Evolutionary conservation across 257 asterid species (phyloP).

Genomic region (Avicennia marina): DNA sequence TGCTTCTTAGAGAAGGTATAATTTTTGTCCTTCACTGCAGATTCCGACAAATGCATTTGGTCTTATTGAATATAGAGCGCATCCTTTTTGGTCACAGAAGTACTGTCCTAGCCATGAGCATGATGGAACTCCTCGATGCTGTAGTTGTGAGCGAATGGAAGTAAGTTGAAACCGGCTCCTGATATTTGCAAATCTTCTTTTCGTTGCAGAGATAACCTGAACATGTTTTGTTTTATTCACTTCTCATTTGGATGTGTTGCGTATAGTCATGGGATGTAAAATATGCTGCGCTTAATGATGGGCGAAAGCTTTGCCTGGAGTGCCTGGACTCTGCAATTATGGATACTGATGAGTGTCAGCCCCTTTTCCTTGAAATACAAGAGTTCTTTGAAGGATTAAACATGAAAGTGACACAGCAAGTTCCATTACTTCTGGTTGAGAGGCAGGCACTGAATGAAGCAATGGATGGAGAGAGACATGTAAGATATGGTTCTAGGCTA

Average conservation of each 20-base stretch:
- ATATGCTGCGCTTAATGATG: constrained; percentile 75
- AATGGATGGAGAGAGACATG: constrained; percentile 87
- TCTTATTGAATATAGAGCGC: constrained; percentile 91
- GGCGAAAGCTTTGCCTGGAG: constrained; percentile 91
- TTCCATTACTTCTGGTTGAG: constrained; percentile 88
- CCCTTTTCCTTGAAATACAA: constrained; percentile 73
- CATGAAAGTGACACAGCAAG: constrained; percentile 77
- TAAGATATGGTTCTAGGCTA: constrained; percentile 22
- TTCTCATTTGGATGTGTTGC: neutral
- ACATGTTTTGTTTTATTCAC: neutral
- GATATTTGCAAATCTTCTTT: neutral
- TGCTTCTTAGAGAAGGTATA: constrained; percentile 18
- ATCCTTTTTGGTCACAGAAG: constrained; percentile 97
- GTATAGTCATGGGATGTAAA: constrained; percentile 62
- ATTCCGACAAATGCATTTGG: constrained; percentile 92
- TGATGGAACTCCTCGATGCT: constrained; percentile 93
- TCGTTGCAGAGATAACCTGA: neutral
- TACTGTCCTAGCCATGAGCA: constrained; percentile 97
- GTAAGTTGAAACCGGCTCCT: constrained; percentile 28
- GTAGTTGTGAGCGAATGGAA: constrained; percentile 98
- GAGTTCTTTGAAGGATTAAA: constrained; percentile 69
- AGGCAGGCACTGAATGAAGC: constrained; percentile 90
- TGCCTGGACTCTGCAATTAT: constrained; percentile 86
- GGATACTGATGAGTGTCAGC: constrained; percentile 81
- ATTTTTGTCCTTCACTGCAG: constrained; percentile 32